These are phyloP conservation scores for Suhomyces vadensis DNA, from an alignment of 805 yeast species.

Conservation along the genomic window DNA sequence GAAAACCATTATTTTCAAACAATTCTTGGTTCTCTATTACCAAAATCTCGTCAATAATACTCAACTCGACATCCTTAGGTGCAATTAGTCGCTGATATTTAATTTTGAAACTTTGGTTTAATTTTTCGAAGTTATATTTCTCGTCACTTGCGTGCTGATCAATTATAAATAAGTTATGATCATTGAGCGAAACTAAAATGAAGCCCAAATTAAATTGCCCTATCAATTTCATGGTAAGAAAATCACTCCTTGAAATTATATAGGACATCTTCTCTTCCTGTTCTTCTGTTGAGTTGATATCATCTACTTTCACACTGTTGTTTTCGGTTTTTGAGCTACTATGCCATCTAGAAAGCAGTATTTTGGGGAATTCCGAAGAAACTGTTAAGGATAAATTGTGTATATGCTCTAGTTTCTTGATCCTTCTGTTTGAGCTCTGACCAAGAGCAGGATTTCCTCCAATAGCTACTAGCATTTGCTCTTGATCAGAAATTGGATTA, in stretches of 20 bases:
- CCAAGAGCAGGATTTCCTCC: slow-evolving; percentile 6
- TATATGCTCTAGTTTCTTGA: background rate
- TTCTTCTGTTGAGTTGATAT: slow-evolving; percentile 45
- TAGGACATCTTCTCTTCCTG: slow-evolving; percentile 62
- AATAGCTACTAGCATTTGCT: slow-evolving; percentile 4
- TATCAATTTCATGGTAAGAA: slow-evolving; percentile 68
- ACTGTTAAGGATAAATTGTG: slow-evolving; percentile 3
- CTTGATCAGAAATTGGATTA: background rate
- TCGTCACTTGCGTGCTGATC: slow-evolving; percentile 99
- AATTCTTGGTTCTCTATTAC: slow-evolving; percentile 59
- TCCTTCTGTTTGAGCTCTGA: background rate
- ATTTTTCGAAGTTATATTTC: slow-evolving; percentile 81
- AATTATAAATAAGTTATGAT: slow-evolving; percentile 71
- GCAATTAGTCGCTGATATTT: slow-evolving; percentile 65
- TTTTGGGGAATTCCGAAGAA: background rate
- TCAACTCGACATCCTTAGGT: slow-evolving; percentile 62
- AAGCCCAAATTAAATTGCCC: slow-evolving; percentile 98
- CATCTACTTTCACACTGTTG: slow-evolving; percentile 27
- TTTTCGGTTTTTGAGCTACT: background rate
- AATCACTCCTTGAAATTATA: slow-evolving; percentile 70
- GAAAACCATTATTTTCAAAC: slow-evolving; percentile 77
- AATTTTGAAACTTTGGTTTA: slow-evolving; percentile 55
- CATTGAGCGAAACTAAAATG: slow-evolving; percentile 65
- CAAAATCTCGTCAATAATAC: slow-evolving; percentile 73
- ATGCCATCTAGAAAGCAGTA: background rate